Conservation (phyloP, 345 rosid species). For the Passiflora organensis region DNA sequence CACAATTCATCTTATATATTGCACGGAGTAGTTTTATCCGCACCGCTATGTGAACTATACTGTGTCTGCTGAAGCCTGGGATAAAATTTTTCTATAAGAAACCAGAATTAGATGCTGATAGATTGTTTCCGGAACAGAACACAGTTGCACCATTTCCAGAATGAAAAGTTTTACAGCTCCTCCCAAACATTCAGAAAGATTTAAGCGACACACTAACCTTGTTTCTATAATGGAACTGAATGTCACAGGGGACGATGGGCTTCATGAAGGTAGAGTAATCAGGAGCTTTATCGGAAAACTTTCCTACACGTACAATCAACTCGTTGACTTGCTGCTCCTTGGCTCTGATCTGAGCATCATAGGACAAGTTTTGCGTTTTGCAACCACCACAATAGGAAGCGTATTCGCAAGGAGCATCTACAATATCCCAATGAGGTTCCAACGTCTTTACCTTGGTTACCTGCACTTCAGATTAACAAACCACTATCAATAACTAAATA, state of each 20-base stretch:
- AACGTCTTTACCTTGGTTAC: conserved; percentile 66
- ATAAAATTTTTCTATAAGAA: too few relatives aligned
- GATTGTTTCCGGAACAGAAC: too few relatives aligned
- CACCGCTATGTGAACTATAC: too few relatives aligned
- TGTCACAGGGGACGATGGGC: conserved; percentile 75
- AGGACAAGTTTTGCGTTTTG: conserved; percentile 70
- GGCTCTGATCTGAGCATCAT: conserved; percentile 81
- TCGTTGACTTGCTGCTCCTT: conserved; percentile 81
- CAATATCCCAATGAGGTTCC: conserved; percentile 62
- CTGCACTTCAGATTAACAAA: conserved; percentile 27
- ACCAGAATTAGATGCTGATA: too few relatives aligned
- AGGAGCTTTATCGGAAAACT: conserved; percentile 42
- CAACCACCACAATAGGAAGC: conserved; percentile 84
- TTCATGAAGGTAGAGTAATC: conserved; percentile 45
- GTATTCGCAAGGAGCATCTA: conserved; percentile 93
- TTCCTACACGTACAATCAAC: conserved; percentile 63
- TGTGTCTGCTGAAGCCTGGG: too few relatives aligned
- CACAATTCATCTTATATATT: too few relatives aligned
- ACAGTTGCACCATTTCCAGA: too few relatives aligned
- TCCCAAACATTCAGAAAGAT: neutral
- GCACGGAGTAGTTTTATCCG: too few relatives aligned
- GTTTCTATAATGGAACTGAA: conserved; percentile 79
- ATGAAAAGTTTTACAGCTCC: too few relatives aligned
- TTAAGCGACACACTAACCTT: conserved; percentile 44
- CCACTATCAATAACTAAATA: neutral